Evolutionary conservation across 306 rosid genomes (phyloP).

Genomic region (Sicyos baderoa): DNA sequence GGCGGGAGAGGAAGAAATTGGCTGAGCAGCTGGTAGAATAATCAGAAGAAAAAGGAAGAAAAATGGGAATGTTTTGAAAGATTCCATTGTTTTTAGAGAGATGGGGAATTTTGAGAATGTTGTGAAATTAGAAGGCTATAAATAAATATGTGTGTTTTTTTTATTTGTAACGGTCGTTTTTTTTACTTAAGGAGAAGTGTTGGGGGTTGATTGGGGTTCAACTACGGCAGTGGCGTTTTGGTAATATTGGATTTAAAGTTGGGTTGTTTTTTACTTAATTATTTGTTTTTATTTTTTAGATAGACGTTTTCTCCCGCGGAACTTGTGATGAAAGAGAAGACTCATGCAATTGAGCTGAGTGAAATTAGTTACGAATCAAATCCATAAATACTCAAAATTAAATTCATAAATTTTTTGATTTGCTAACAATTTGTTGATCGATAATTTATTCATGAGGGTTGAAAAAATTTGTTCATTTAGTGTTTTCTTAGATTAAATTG

Average conservation of each 20-base stretch:
- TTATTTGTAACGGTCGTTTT: slow-evolving; percentile 8
- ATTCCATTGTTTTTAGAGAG: neutral
- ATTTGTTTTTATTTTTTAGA: neutral
- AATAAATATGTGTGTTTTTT: neutral
- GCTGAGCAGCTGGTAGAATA: neutral
- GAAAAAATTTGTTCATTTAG: too few relatives aligned
- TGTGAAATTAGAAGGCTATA: too few relatives aligned
- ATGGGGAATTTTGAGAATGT: neutral
- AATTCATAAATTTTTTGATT: too few relatives aligned
- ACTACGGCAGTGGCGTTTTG: slow-evolving; percentile 4
- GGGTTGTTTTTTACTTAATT: neutral
- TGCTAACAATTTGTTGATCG: too few relatives aligned
- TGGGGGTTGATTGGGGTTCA: neutral
- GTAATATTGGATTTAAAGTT: neutral
- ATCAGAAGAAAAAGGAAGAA: neutral
- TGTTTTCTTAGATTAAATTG: too few relatives aligned
- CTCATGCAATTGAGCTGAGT: neutral
- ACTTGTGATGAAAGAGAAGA: neutral
- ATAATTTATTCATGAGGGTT: too few relatives aligned
- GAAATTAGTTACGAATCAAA: too few relatives aligned
- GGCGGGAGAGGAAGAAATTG: neutral
- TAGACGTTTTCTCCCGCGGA: slow-evolving; percentile 10
- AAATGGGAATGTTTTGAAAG: neutral
- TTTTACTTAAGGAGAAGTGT: neutral
- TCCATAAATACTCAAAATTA: too few relatives aligned